phyloP scores from a whole-genome alignment of 2,329 filamentous ascomycete genomes.

The Arthrobotrys conoides region DNA sequence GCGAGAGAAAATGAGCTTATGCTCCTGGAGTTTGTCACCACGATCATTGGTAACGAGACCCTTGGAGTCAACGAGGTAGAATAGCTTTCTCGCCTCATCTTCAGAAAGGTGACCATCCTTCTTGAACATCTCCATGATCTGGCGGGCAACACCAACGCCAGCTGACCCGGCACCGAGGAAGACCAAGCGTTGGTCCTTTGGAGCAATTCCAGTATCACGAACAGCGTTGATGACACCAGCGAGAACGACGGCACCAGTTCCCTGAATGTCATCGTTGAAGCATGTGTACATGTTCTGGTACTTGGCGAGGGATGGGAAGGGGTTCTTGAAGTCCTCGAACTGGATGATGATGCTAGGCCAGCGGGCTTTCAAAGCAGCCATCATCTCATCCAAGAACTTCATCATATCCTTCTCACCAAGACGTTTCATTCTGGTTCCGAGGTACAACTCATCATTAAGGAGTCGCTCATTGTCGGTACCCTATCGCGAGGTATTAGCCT shows the following conservation, averaged over 20 bases:
- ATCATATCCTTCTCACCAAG: slow-evolving; percentile 82
- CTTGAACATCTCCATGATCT: slow-evolving; percentile 97
- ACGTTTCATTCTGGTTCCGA: slow-evolving; percentile 88
- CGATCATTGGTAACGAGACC: slow-evolving; percentile 94
- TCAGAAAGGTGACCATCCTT: slow-evolving; percentile 86
- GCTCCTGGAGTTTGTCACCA: slow-evolving; percentile 91
- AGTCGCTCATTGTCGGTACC: slow-evolving; percentile 78
- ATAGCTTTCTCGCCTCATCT: slow-evolving; percentile 87
- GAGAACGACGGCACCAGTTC: slow-evolving; percentile 93
- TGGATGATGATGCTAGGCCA: slow-evolving; percentile 82
- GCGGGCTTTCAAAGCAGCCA: slow-evolving; percentile 86
- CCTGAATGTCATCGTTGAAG: slow-evolving; percentile 99
- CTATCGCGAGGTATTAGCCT: slow-evolving; percentile 66
- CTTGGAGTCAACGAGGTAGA: slow-evolving; percentile 98
- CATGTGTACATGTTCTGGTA: slow-evolving; percentile 91
- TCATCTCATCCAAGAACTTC: slow-evolving; percentile 97
- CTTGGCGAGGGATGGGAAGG: slow-evolving; percentile 91
- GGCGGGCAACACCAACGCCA: slow-evolving; percentile 96
- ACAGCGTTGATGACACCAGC: slow-evolving; percentile 83
- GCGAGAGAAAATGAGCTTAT: slow-evolving; percentile 81
- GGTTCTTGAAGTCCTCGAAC: slow-evolving; percentile 98
- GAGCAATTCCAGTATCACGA: slow-evolving; percentile 85
- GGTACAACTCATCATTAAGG: slow-evolving; percentile 81
- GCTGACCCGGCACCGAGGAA: slow-evolving; percentile 97
- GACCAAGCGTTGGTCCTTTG: slow-evolving; percentile 92